Evolutionary conservation across 2,329 filamentous ascomycete species (phyloP), one percentile per base, ranked within the genome.

Genomic region (Dothidotthia symphoricarpi): DNA sequence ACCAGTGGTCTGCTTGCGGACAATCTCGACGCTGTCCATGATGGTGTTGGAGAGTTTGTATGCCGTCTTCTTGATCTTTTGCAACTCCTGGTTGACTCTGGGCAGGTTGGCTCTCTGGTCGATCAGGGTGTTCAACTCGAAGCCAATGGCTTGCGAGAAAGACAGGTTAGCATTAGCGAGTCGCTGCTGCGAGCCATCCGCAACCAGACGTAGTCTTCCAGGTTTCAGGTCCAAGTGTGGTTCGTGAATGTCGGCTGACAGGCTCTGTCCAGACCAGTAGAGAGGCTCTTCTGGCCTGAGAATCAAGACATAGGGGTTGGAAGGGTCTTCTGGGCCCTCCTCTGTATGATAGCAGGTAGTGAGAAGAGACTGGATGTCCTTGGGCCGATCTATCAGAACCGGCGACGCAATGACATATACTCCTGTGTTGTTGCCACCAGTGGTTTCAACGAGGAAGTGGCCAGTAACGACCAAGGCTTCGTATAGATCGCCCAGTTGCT

Each of bases 31-130:
- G 62, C 89, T 96, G 67, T 97, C 91, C 88, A 98, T 96, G 68
- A 98, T 97, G 6, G 89, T 88, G 69, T 96, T 97, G 34, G 89
- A 95, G 28, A 98, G 76, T 67, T 95, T 95, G 74, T 94, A 97
- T 3, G 91, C 88, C 2, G 94, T 94, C 64, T 90, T 89, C 57
- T 94, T 90, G 56, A 96, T 95, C 64, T 95, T 94, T 56, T 88
- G 91, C 48, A 98, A 73, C 63, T 94, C 86, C 34, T 83, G 74
- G 61, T 97, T 94, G 52, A 98, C 93, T 53, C 94, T 88, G 47
- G 88, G 86, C 26, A 98, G 77, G 61, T 96, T 97, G 14, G 93
- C 94, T 51, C 93, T 80, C 58, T 95, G 88, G 64, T 97, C 93
- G 37, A 95, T 85, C 8, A 95, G 77, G 36, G 95, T 83, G 57